Conservation (phyloP, 345 rosid species). For the Rubroshorea leprosula region DNA sequence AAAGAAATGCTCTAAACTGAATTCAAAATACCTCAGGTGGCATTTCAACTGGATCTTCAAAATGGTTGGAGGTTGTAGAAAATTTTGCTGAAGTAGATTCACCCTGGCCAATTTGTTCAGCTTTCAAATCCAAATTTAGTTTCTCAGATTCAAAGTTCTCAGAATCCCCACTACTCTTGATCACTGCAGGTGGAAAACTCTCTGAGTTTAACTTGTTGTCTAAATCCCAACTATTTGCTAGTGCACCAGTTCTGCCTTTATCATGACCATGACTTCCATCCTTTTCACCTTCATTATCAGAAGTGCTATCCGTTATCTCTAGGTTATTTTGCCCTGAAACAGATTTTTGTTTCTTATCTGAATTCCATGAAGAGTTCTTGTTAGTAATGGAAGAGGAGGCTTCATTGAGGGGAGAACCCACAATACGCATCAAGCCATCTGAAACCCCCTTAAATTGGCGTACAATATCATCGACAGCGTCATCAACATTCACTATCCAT, state of each 20-base stretch:
- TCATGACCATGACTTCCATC: constrained; percentile 39
- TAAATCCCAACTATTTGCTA: constrained; percentile 63
- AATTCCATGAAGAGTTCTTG: constrained; percentile 56
- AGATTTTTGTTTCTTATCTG: constrained; percentile 43
- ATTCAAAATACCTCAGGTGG: constrained; percentile 74
- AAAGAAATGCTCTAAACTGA: constrained; percentile 7
- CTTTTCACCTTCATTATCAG: constrained; percentile 57
- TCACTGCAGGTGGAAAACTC: constrained; percentile 39
- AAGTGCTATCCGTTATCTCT: constrained; percentile 52
- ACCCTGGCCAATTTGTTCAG: constrained; percentile 33
- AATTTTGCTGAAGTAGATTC: constrained; percentile 29
- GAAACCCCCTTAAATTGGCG: constrained; percentile 93
- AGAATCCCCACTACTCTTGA: constrained; percentile 41
- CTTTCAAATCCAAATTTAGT: constrained; percentile 30
- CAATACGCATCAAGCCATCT: constrained; percentile 79
- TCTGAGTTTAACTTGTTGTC: constrained; percentile 69
- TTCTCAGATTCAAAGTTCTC: constrained; percentile 27
- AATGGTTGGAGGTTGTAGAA: constrained; percentile 24
- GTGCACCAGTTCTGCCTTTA: constrained; percentile 39
- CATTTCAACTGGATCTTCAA: constrained; percentile 73
- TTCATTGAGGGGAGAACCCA: constrained; percentile 41
- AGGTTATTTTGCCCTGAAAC: constrained; percentile 17
- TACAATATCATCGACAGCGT: constrained; percentile 92
- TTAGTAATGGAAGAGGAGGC: constrained; percentile 21
- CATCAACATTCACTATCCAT: constrained; percentile 88